A percentile compares a stretch with the other conserved stretches of the same genome.
These are phyloP conservation scores for Trichoderma reesei DNA, from an alignment of 495 filamentous ascomycete genomes.

Conservation along the genomic window DNA sequence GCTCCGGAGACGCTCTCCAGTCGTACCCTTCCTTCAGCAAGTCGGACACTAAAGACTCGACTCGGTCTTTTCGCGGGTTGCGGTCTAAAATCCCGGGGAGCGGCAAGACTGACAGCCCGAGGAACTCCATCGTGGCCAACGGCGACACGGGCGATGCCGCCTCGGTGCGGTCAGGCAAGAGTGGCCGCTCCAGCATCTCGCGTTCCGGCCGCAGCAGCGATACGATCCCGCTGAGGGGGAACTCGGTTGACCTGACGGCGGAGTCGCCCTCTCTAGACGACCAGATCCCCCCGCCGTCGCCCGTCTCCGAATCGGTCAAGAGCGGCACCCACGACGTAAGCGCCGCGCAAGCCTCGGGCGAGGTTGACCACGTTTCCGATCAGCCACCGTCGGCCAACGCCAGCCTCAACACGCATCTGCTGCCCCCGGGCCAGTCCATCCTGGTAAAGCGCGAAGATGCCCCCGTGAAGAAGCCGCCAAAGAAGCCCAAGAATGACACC, in stretches of 20 bases:
- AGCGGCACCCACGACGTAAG: conserved; percentile 59
- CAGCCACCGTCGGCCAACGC: conserved; percentile 61
- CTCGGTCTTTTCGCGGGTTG: conserved; percentile 75
- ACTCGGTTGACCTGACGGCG: conserved; percentile 21
- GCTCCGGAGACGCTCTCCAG: conserved; percentile 40
- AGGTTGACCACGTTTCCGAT: conserved; percentile 95
- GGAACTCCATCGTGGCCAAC: conserved; percentile 51
- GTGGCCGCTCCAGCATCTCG: conserved; percentile 39
- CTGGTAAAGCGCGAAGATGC: conserved; percentile 67
- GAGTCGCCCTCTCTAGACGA: conserved; percentile 38
- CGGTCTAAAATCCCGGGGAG: conserved; percentile 50
- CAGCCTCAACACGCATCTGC: conserved; percentile 32
- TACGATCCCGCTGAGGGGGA: conserved; percentile 34
- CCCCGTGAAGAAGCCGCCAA: conserved; percentile 36
- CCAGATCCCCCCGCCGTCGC: conserved; percentile 77
- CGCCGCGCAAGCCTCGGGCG: conserved; percentile 72
- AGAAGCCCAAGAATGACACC: conserved; percentile 22
- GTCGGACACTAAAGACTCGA: conserved; percentile 90
- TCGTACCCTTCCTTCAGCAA: conserved; percentile 86
- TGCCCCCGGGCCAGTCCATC: conserved; percentile 64
- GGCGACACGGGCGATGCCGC: conserved; percentile 63
- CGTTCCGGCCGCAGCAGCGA: conserved; percentile 26
- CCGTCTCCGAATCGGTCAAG: conserved; percentile 62
- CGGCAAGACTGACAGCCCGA: conserved; percentile 63
- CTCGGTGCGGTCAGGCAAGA: conserved; percentile 59